Evolutionary conservation across 1,284 basidiomycete species (phyloP), one percentile per base, ranked within the genome.

Genomic region (Puccinia novopanici): DNA sequence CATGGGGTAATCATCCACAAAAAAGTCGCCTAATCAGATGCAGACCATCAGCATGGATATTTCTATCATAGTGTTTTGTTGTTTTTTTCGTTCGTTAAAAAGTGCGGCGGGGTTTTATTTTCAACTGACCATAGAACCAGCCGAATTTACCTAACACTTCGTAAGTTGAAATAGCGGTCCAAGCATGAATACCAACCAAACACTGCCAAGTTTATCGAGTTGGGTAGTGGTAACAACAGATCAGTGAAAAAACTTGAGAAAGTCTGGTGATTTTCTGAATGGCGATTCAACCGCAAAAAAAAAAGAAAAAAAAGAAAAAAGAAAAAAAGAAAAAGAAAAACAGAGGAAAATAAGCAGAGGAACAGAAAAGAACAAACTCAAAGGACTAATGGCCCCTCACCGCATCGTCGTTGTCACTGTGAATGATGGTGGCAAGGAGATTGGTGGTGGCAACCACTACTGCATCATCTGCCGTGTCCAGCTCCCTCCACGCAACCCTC

Each of bases 91-190:
- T 37, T 37, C 9, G n/a, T 65, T 34, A 24, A 42, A 34, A 24
- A 42, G 15, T 24, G 22, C 55, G 17, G 27, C 55, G 12, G 30
- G 2, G 42, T 27, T n/a, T 9, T 45, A 48, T 27, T 13, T 37
- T 54, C 48, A 54, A 54, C 82, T 50, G 27, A 30, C 94, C 94
- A 84, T 95, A 98, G 87, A 96, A 94, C 95, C 95, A 98, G 24
- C 95, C 94, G 84, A 97, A 97, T 65, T 93, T 90, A 8, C 96
- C 96, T 0, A 99, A 89, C 22, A 95, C 96, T 84, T 97, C 92
- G 86, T 91, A 98, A 0, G 92, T 93, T 81, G 95, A 94, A 83
- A 90, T 89, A 0, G 93, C 92, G 0, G 94, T 92, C 96, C 96
- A 99, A 45, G 93, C 85, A 84, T 99, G 95, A 48, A 99, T 87